These are phyloP conservation scores for Penicillium sp. DNA, from an alignment of 2,329 filamentous ascomycete genomes.

Conservation along the genomic window DNA sequence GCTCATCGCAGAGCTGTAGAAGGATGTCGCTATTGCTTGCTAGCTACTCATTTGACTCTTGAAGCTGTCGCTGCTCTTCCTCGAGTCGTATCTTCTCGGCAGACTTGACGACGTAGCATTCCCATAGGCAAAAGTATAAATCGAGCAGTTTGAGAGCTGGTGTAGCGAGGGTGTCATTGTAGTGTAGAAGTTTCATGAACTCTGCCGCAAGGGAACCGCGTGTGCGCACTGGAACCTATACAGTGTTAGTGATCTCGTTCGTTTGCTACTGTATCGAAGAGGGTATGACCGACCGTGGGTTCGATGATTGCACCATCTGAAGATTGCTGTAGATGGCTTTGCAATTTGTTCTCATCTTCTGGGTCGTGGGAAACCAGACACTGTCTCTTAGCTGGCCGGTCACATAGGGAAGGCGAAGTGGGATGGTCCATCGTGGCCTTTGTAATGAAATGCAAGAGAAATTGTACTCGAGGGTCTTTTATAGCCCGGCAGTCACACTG, in stretches of 20 bases:
- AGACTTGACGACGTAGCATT: constrained; percentile 2
- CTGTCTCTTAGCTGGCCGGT: constrained; percentile 4
- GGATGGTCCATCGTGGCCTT: not conserved
- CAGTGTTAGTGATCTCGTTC: not conserved
- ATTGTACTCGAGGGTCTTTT: not conserved
- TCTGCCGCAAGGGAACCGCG: not conserved
- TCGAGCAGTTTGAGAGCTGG: constrained; percentile 5
- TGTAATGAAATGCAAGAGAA: not conserved
- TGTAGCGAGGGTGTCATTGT: not conserved
- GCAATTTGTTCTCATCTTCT: not conserved
- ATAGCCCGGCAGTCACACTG: too few relatives aligned
- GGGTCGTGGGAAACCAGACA: not conserved
- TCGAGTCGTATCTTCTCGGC: too few relatives aligned
- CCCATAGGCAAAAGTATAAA: constrained; percentile 2
- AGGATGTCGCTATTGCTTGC: too few relatives aligned
- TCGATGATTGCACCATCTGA: not conserved
- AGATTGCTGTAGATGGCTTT: not conserved
- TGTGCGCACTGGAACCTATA: not conserved
- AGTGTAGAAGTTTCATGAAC: not conserved
- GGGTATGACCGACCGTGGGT: not conserved
- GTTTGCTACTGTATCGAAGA: not conserved
- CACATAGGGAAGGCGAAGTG: not conserved
- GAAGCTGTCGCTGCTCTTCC: too few relatives aligned
- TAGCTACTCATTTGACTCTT: too few relatives aligned
- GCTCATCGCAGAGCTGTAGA: too few relatives aligned